phyloP scores from a whole-genome alignment of 2,329 filamentous ascomycete species.

The Colletotrichum brevisporum region DNA sequence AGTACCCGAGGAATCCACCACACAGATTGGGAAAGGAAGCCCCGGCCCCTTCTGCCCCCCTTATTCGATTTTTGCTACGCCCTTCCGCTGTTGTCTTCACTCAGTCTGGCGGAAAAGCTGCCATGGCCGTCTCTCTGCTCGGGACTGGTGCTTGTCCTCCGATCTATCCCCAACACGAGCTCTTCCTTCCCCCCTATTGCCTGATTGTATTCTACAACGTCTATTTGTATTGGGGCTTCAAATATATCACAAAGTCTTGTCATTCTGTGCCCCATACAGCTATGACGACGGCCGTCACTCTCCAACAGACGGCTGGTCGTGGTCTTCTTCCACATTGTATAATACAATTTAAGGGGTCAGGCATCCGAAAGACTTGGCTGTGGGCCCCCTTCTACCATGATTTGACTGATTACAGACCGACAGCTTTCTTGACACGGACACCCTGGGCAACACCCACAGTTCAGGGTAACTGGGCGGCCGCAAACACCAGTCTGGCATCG shows the following conservation, averaged over 20 bases:
- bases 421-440: background rate
- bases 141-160: no score
- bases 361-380: background rate
- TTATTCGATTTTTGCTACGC: background rate
- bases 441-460: background rate
- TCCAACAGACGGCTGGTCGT: background rate
- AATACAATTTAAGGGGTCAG: background rate
- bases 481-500: background rate
- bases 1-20: constrained; percentile 7
- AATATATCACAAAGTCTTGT: background rate
- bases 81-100: constrained; percentile 4
- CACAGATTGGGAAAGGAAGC: constrained; percentile 6
- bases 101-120: background rate
- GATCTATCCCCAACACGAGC: constrained; percentile 1
- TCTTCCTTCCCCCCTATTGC: background rate
- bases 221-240: no score
- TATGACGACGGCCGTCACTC: background rate
- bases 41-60: constrained; percentile 8
- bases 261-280: background rate
- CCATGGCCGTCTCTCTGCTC: background rate
- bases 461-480: background rate
- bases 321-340: constrained; percentile 1
- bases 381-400: background rate
- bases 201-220: background rate
- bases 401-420: background rate